Evolutionary conservation across 2,329 filamentous ascomycete species (phyloP).

Genomic region (Verticillium klebahnii): DNA sequence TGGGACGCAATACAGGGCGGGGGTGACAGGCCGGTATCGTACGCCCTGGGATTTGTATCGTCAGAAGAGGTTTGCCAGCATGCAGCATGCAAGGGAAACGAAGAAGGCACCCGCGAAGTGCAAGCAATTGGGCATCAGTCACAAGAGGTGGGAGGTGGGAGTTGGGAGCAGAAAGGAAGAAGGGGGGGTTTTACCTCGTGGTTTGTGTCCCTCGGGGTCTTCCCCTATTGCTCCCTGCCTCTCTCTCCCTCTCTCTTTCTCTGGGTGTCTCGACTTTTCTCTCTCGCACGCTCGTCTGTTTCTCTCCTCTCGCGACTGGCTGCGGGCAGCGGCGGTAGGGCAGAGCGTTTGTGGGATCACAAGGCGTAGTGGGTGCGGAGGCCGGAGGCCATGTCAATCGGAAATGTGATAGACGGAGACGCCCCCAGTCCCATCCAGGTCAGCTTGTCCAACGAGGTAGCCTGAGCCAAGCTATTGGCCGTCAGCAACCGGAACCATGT

Average conservation of each 20-base stretch:
- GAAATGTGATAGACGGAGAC: background rate
- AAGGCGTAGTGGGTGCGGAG: background rate
- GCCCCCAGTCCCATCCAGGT: background rate
- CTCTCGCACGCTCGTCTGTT: background rate
- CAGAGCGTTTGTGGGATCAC: background rate
- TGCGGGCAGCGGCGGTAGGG: background rate
- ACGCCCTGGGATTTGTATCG: constrained; percentile 10
- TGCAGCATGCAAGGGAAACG: background rate
- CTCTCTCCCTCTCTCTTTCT: background rate
- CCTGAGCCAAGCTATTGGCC: background rate
- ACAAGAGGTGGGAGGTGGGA: background rate
- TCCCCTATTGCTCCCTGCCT: background rate
- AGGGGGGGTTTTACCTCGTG: background rate
- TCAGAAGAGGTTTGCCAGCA: background rate
- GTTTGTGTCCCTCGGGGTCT: background rate
- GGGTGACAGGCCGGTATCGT: constrained; percentile 8
- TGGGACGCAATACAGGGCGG: constrained; percentile 9
- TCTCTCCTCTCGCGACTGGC: background rate
- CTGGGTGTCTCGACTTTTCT: background rate
- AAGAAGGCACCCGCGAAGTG: background rate
- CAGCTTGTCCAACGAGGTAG: background rate
- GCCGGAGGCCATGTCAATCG: background rate
- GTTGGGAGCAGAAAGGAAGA: background rate
- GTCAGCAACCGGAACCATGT: background rate
- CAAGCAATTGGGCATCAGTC: constrained; percentile 13